phyloP scores from a whole-genome alignment of 208 protist species.

The Leishmania gerbilli region DNA sequence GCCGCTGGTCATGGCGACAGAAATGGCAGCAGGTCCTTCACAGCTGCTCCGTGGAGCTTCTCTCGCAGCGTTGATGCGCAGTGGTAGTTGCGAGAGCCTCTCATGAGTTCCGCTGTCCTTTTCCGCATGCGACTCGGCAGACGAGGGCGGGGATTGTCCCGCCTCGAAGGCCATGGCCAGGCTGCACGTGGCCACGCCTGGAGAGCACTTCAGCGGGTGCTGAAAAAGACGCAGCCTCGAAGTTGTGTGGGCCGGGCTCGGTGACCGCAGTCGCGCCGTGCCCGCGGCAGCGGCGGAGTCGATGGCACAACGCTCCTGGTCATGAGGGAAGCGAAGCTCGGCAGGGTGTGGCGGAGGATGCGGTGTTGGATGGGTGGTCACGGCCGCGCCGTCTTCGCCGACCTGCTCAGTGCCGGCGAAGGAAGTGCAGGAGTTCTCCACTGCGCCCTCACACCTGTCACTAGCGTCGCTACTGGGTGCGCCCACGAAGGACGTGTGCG shows the following conservation, averaged over 20 bases:
- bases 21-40: neutral
- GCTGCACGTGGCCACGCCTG: neutral
- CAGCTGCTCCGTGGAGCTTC: neutral
- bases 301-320: neutral
- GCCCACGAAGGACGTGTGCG: neutral
- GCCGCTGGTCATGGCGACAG: neutral
- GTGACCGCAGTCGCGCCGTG: neutral
- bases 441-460: neutral
- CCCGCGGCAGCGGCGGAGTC: neutral
- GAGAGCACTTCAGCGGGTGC: neutral
- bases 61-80: neutral
- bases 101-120: neutral
- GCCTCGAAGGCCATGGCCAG: neutral
- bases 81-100: neutral
- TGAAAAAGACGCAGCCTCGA: constrained; percentile 1
- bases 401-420: neutral
- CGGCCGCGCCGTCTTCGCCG: neutral
- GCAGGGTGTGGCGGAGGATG: neutral
- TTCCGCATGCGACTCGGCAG: neutral
- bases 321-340: neutral
- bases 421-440: neutral
- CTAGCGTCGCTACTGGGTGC: neutral
- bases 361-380: neutral
- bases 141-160: neutral
- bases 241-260: neutral